Conservation (phyloP, 257 asterid genomes). For the Nyctanthes arbortristis region DNA sequence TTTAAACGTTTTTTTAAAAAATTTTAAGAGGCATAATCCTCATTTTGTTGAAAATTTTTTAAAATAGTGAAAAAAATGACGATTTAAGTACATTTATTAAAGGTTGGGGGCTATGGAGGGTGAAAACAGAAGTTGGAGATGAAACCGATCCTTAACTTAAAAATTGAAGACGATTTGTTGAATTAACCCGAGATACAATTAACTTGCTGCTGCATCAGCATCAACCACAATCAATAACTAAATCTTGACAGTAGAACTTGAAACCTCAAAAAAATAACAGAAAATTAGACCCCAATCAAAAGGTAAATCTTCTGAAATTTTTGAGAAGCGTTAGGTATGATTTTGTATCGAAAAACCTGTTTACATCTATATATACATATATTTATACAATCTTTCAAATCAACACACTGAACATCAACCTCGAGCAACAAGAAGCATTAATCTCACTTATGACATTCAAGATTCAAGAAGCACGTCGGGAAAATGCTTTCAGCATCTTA, state of each 20-base stretch:
- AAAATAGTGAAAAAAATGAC: too few species aligned
- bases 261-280: neutral
- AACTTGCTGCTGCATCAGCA: too few species aligned
- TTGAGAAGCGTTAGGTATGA: neutral
- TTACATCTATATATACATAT: neutral
- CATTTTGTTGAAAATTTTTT: too few species aligned
- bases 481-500: conserved; percentile 62
- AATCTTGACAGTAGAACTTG: too few species aligned
- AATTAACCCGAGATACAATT: too few species aligned
- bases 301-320: neutral
- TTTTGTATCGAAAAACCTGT: neutral
- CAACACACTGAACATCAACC: neutral
- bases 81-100: too few species aligned
- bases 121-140: too few species aligned
- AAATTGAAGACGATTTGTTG: too few species aligned
- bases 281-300: neutral
- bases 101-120: too few species aligned
- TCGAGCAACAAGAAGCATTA: neutral
- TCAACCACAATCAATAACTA: neutral
- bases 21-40: too few species aligned
- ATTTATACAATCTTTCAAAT: neutral
- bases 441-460: conserved; percentile 10
- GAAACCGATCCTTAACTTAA: too few species aligned
- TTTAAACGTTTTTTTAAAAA: too few species aligned
- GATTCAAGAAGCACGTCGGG: conserved; percentile 34